Evolutionary conservation across 495 filamentous ascomycete genomes (phyloP).

Genomic region (Cercophora scortea): DNA sequence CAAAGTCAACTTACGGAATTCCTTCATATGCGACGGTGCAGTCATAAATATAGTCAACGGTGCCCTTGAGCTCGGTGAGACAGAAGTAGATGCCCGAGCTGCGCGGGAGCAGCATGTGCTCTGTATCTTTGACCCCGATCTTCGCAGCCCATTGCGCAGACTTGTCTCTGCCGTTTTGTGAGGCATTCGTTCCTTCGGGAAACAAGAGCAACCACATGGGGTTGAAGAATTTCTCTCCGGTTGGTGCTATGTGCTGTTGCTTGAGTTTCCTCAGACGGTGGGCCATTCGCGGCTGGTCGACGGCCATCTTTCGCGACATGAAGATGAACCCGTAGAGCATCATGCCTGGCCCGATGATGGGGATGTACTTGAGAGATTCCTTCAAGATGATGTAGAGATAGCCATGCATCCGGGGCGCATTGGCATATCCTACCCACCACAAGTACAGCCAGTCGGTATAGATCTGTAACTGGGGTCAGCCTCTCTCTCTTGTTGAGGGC

Average conservation of each 20-base stretch:
- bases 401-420: constrained; percentile 60
- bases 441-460: constrained; percentile 87
- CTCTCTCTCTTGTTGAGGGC: background rate
- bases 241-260: constrained; percentile 40
- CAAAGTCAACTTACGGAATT: constrained; percentile 49
- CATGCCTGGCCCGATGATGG: constrained; percentile 71
- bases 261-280: constrained; percentile 64
- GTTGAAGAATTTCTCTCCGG: constrained; percentile 46
- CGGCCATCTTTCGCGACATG: constrained; percentile 74
- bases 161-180: constrained; percentile 52
- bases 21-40: constrained; percentile 83
- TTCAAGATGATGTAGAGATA: constrained; percentile 80
- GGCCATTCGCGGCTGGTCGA: constrained; percentile 61
- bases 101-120: constrained; percentile 63
- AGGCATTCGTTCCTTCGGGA: constrained; percentile 76
- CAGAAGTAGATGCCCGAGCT: constrained; percentile 72
- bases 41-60: constrained; percentile 75
- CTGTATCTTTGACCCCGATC: constrained; percentile 53
- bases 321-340: constrained; percentile 80
- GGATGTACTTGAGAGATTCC: constrained; percentile 71
- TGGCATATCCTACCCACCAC: constrained; percentile 80
- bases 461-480: constrained; percentile 33
- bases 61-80: constrained; percentile 60
- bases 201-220: constrained; percentile 87
- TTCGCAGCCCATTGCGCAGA: constrained; percentile 66